Conservation (phyloP, 2,329 filamentous ascomycete genomes). For the Rhinocladiella similis region DNA sequence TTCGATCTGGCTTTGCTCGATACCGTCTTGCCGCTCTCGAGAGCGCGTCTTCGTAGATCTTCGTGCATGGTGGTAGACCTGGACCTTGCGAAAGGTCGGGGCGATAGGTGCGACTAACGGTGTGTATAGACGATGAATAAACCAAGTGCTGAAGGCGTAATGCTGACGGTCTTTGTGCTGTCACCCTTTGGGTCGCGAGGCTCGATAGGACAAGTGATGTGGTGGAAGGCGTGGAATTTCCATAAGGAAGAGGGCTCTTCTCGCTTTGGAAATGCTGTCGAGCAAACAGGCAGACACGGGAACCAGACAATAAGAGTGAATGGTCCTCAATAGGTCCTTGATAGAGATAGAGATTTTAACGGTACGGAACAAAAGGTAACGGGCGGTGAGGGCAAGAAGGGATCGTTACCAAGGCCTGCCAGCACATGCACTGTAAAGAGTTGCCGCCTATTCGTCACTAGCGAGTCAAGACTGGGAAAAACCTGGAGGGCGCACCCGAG, state of each 20-base stretch:
- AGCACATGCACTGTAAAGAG: constrained; percentile 7
- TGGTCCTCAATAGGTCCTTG: background rate
- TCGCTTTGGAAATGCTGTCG: background rate
- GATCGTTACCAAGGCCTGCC: constrained; percentile 1
- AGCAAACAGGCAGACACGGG: background rate
- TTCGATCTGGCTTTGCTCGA: constrained; percentile 59
- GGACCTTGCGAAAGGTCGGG: no score
- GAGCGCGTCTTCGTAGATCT: constrained; percentile 55
- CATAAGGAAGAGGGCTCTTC: constrained; percentile 15
- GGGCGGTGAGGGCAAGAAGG: background rate
- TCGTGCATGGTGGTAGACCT: constrained; percentile 43
- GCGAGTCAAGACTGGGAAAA: background rate
- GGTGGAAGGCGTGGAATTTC: constrained; percentile 24
- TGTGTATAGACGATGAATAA: no score
- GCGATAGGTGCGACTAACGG: no score
- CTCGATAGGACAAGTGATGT: constrained; percentile 19
- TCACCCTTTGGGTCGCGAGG: constrained; percentile 27
- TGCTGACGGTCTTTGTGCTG: background rate
- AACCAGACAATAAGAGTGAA: background rate
- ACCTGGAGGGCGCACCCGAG: background rate
- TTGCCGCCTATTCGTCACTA: background rate
- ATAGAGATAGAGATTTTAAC: background rate
- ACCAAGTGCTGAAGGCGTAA: background rate
- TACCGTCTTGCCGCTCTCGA: constrained; percentile 65
- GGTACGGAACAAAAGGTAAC: background rate